Conservation (phyloP, 2,329 filamentous ascomycete genomes). For the Didymella exigua region DNA sequence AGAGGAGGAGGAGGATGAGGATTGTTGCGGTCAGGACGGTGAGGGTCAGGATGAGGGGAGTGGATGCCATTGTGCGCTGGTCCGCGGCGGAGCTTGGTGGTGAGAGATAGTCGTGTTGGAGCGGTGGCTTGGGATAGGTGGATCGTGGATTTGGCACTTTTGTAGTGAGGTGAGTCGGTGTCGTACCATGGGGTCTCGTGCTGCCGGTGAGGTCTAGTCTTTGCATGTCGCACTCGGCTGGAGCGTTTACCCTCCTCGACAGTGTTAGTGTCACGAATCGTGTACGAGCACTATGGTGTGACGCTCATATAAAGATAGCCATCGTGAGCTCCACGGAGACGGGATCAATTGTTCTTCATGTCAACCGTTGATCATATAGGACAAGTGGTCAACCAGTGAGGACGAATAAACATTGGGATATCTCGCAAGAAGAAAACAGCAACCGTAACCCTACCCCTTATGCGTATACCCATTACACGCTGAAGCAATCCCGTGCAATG, state of each 20-base stretch:
- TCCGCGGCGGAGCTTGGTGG: no score
- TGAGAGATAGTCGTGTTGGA: neutral
- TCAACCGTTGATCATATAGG: neutral
- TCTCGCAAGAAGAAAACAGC: neutral
- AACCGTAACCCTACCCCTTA: neutral
- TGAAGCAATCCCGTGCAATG: neutral
- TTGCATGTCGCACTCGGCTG: neutral
- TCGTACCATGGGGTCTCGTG: neutral
- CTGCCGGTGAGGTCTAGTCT: neutral
- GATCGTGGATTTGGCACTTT: neutral
- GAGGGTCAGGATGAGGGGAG: constrained; percentile 22
- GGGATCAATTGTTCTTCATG: neutral
- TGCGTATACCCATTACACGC: neutral
- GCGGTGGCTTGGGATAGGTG: neutral
- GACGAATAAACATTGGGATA: constrained; percentile 4
- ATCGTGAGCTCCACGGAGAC: neutral
- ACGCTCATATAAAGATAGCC: neutral
- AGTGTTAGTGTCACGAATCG: constrained; percentile 2
- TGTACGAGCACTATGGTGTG: neutral
- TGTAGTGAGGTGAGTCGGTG: neutral
- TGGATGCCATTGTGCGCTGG: neutral
- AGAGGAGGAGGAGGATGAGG: constrained; percentile 24
- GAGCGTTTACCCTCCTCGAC: neutral
- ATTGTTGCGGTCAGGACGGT: constrained; percentile 21
- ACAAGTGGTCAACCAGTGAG: neutral